These are phyloP conservation scores for Metroxylon sagu DNA, from an alignment of 176 grass and related monocot species.

Conservation along the genomic window DNA sequence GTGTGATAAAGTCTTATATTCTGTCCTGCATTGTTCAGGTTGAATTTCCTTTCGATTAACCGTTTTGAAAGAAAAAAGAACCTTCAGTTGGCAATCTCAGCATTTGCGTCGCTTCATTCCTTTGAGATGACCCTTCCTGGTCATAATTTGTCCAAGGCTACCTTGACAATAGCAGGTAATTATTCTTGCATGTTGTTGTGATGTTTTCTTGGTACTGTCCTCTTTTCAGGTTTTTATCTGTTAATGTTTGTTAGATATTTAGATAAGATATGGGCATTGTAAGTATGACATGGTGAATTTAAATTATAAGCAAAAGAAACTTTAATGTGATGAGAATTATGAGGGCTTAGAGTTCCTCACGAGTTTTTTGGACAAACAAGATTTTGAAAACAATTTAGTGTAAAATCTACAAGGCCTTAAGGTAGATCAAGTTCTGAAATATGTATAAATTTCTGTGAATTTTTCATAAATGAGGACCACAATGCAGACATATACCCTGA, in stretches of 20 bases:
- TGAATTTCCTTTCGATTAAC: slow-evolving; percentile 94
- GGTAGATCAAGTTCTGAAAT: too few species aligned
- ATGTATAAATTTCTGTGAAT: too few species aligned
- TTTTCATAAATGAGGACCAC: too few species aligned
- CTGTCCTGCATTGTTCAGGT: slow-evolving; percentile 23
- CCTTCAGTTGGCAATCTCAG: slow-evolving; percentile 76
- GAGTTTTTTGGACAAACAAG: too few species aligned
- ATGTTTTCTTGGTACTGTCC: slow-evolving; percentile 8
- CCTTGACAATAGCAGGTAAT: slow-evolving; percentile 78
- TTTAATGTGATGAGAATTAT: too few species aligned
- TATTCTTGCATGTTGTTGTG: not conserved
- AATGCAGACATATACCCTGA: too few species aligned
- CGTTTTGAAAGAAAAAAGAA: slow-evolving; percentile 99
- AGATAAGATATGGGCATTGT: too few species aligned
- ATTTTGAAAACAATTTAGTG: too few species aligned
- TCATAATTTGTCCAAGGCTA: slow-evolving; percentile 38
- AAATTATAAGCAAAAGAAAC: too few species aligned
- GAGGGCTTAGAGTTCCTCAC: too few species aligned
- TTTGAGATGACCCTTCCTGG: slow-evolving; percentile 30
- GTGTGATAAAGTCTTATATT: not conserved
- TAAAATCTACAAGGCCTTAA: too few species aligned
- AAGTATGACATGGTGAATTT: too few species aligned
- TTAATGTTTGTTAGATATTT: not conserved
- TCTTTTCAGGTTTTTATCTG: not conserved
- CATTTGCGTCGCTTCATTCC: slow-evolving; percentile 66